Conservation (phyloP, 2,329 filamentous ascomycete genomes). For the Curvularia hawaiiensis region DNA sequence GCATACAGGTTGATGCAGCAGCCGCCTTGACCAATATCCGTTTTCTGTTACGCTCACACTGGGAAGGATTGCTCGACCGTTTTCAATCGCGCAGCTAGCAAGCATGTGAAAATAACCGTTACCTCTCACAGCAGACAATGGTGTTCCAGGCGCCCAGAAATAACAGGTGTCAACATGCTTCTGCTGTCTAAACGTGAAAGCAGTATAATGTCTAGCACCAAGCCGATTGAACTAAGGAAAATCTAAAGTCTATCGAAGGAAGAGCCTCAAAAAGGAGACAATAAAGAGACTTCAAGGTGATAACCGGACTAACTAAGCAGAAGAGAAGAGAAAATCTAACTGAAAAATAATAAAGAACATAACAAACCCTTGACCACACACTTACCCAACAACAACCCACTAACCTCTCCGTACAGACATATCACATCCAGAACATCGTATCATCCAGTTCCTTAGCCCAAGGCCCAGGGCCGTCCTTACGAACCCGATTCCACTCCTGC, state of each 20-base stretch:
- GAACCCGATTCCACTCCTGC: constrained; percentile 12
- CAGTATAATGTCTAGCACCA: not conserved
- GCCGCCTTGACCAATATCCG: not conserved
- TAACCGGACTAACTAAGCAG: not conserved
- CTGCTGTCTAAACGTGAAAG: not conserved
- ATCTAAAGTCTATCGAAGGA: not conserved
- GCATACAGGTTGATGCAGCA: not conserved
- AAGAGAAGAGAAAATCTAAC: not conserved
- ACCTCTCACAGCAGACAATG: not conserved
- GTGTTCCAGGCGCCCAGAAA: not conserved
- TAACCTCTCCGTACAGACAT: too few relatives aligned
- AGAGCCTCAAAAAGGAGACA: not conserved
- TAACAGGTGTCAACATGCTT: not conserved
- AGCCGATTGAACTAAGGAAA: not conserved
- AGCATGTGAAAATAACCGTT: not conserved
- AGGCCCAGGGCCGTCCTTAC: constrained; percentile 1
- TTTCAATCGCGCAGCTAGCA: not conserved
- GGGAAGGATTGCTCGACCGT: not conserved
- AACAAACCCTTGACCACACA: too few relatives aligned
- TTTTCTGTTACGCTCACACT: too few relatives aligned
- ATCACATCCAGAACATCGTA: constrained; percentile 20
- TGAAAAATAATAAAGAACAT: not conserved
- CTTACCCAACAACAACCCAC: not conserved
- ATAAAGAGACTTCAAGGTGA: not conserved
- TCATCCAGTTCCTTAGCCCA: constrained; percentile 4